Percentiles rank a stretch among this genome's conserved stretches.
phyloP scores from a whole-genome alignment of 2,329 filamentous ascomycete genomes.

The Leptographium radiaticola region DNA sequence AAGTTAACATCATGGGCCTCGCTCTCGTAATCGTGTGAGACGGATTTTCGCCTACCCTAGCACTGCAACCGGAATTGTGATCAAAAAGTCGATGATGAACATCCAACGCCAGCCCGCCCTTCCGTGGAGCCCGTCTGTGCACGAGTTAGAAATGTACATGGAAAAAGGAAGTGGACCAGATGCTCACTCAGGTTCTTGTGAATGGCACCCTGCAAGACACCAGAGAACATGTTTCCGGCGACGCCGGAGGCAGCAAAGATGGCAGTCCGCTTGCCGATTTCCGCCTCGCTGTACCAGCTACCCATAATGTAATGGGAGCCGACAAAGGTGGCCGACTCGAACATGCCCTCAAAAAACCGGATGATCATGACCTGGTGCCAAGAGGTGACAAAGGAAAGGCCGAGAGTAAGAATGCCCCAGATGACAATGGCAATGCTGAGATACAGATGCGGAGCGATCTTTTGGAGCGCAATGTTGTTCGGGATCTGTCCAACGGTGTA shows the following conservation, averaged over 20 bases:
- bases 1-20: too few species aligned
- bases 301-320: constrained; percentile 22
- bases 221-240: constrained; percentile 17
- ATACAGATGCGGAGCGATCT: constrained; percentile 22
- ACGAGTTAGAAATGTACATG: not conserved
- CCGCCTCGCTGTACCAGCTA: constrained; percentile 28
- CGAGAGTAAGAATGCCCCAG: constrained; percentile 19
- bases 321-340: constrained; percentile 24
- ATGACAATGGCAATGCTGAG: constrained; percentile 14
- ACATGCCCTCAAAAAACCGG: constrained; percentile 29
- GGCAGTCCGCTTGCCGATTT: constrained; percentile 26
- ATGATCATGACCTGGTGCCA: constrained; percentile 23
- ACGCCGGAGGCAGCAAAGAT: constrained; percentile 24
- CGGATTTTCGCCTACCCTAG: too few species aligned
- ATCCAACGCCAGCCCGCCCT: constrained; percentile 25
- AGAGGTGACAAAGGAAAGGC: constrained; percentile 22
- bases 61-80: constrained; percentile 10
- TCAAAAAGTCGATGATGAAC: constrained; percentile 25
- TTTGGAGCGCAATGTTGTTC: constrained; percentile 24
- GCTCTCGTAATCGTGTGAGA: too few species aligned
- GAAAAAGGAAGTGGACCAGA: not conserved
- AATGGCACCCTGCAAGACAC: constrained; percentile 23
- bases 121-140: constrained; percentile 16
- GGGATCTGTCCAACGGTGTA: constrained; percentile 37
- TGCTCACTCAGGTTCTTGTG: constrained; percentile 15